Evolutionary conservation across 306 rosid genomes (phyloP).

Genomic region (Cicer arietinum): DNA sequence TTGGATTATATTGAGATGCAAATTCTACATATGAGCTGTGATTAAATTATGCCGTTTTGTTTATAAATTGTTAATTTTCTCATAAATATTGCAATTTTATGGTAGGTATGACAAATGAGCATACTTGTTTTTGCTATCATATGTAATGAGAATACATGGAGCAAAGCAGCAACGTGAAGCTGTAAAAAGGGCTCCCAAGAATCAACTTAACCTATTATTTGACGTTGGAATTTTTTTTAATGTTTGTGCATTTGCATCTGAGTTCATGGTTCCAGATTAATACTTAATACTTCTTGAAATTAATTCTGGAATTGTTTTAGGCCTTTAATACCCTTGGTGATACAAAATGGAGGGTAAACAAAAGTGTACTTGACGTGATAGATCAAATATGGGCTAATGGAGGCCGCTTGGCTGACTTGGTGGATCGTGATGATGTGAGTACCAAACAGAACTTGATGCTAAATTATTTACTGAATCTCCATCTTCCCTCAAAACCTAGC

Average conservation of each 20-base stretch:
- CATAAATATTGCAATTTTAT: constrained; percentile 40
- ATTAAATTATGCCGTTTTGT: background rate
- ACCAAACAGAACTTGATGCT: constrained; percentile 10
- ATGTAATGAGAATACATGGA: constrained; percentile 93
- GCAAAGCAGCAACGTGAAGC: constrained; percentile 93
- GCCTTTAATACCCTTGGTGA: constrained; percentile 88
- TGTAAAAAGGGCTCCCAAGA: constrained; percentile 69
- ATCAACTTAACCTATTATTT: constrained; percentile 71
- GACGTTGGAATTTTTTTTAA: constrained; percentile 58
- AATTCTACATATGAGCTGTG: constrained; percentile 23
- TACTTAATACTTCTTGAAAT: constrained; percentile 29
- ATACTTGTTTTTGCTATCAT: constrained; percentile 84
- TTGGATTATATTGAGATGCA: constrained; percentile 9
- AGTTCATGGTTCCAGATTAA: constrained; percentile 29
- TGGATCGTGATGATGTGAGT: constrained; percentile 82
- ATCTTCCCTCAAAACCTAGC: background rate
- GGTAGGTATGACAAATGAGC: constrained; percentile 91
- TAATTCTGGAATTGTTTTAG: constrained; percentile 54
- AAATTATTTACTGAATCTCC: constrained; percentile 32
- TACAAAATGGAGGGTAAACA: constrained; percentile 92
- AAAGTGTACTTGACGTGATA: constrained; percentile 72
- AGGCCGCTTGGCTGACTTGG: constrained; percentile 82
- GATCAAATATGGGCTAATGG: constrained; percentile 96
- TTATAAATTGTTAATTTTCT: constrained; percentile 5
- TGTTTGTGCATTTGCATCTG: constrained; percentile 18